Base-by-base conservation (phyloP, 208 protist species). In the Vickermania spadyakhi region DNA sequence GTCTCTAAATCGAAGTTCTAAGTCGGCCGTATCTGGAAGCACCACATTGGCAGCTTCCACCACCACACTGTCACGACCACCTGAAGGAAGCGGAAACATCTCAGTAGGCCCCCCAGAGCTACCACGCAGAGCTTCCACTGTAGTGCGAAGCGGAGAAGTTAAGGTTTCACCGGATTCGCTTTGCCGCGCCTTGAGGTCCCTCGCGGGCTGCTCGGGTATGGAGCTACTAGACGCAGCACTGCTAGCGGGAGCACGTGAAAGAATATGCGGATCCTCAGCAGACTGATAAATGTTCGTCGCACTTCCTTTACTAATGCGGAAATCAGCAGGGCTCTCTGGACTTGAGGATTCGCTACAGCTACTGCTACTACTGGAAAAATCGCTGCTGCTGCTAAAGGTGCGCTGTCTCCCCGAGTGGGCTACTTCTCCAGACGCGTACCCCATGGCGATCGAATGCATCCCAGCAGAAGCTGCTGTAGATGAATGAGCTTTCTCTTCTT, bases 1-100 rank as follows among this genome's bases (percentile, higher is more conserved):
- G 21, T 73, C 68, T 14, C 53, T 28, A 56, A 62, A 45, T 54
- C 55, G 60, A 25, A 73, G 55, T 27, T 52, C 1, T n/a, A 73
- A 7, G 45, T 67, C 52, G 25, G 28, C 29, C n/a, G 21, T 23
- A 4, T 13, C 36, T 5, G 45, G 58, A 28, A 29, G 25, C 2
- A 14, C 3, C 3, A 4, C 26, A 18, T 45, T 45, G 11, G 7
- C 36, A 18, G 7, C 11, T 7, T n/a, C 18, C 11, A n/a, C 36
- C 36, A n/a, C 36, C 36, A 45, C 36, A 45, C 7, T n/a, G 36
- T 45, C 36, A n/a, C 11, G 36, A n/a, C n/a, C n/a, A n/a, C n/a
- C n/a, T n/a, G n/a, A n/a, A n/a, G n/a, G n/a, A n/a, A n/a, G n/a
- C 18, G 36, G 36, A 45, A 45, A 7, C 36, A 45, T 45, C n/a